phyloP scores from a whole-genome alignment of 768 basidiomycete species.

The Collybia sordida region DNA sequence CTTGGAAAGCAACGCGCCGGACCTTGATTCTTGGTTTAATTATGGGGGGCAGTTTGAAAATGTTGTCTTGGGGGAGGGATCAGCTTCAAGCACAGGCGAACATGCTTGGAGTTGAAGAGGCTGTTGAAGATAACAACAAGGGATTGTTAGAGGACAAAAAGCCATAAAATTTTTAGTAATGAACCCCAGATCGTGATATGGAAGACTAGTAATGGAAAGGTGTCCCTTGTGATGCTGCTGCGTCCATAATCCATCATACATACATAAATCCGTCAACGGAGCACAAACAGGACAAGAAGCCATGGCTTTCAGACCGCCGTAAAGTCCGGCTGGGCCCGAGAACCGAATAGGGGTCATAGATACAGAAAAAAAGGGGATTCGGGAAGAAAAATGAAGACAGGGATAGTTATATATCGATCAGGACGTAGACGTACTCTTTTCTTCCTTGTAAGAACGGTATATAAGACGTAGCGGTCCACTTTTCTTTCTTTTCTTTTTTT shows the following conservation, averaged over 20 bases:
- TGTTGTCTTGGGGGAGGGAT: slow-evolving; percentile 38
- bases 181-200: not conserved
- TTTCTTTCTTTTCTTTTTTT: too few species aligned
- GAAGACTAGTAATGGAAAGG: not conserved
- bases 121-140: not conserved
- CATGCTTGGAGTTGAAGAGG: slow-evolving; percentile 14
- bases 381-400: too few species aligned
- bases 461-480: too few species aligned
- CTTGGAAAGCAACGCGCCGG: slow-evolving; percentile 46
- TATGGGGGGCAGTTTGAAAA: slow-evolving; percentile 54
- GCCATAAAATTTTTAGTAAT: not conserved
- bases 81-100: slow-evolving; percentile 21
- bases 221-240: not conserved
- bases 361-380: not conserved
- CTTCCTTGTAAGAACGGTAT: too few species aligned
- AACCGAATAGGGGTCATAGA: not conserved
- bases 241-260: too few species aligned
- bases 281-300: not conserved
- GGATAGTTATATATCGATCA: too few species aligned
- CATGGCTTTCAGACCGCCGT: too few species aligned
- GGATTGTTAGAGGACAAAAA: not conserved
- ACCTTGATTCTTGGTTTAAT: slow-evolving; percentile 54
- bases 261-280: not conserved
- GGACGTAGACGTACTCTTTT: too few species aligned
- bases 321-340: not conserved